A percentile compares a stretch with the other conserved stretches of the same genome.
Evolutionary conservation across 108 stramenopile species (phyloP).

Genomic region (Cyclotella sp.): DNA sequence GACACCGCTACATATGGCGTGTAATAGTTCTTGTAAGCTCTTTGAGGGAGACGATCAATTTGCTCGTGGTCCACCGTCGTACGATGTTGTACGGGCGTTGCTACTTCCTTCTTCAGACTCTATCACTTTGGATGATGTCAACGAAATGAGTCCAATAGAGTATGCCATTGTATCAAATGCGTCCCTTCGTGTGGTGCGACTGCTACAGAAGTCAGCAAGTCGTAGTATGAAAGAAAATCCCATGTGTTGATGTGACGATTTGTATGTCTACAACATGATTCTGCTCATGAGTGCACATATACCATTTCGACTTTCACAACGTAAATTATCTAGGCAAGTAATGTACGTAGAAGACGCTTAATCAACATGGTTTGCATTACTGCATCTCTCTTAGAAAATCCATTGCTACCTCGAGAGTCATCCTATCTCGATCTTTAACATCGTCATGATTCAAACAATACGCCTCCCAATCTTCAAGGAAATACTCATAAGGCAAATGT

Average conservation of each 20-base stretch:
- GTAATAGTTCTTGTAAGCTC: slow-evolving; percentile 1
- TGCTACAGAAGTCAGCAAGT: background rate
- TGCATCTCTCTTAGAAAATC: slow-evolving; percentile 72
- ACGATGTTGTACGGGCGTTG: background rate
- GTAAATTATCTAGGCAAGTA: no score
- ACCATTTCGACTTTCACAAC: no score
- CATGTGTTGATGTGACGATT: no score
- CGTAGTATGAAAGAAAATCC: no score
- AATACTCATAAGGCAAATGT: slow-evolving; percentile 74
- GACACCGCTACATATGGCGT: slow-evolving; percentile 11
- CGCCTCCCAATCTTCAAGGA: slow-evolving; percentile 84
- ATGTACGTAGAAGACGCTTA: no score
- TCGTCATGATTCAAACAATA: slow-evolving; percentile 37
- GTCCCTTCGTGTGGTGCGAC: background rate
- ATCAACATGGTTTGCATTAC: slow-evolving; percentile 4
- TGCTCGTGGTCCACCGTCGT: background rate
- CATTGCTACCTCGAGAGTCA: slow-evolving; percentile 58
- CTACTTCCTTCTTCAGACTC: background rate
- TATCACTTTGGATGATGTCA: background rate
- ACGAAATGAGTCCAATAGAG: slow-evolving; percentile 3
- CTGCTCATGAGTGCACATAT: no score
- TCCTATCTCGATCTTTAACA: slow-evolving; percentile 12
- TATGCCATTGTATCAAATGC: slow-evolving; percentile 3
- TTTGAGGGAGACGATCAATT: background rate
- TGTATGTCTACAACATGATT: no score